Base-by-base conservation (phyloP, 345 rosid species). In the Gossypium longicalyx region DNA sequence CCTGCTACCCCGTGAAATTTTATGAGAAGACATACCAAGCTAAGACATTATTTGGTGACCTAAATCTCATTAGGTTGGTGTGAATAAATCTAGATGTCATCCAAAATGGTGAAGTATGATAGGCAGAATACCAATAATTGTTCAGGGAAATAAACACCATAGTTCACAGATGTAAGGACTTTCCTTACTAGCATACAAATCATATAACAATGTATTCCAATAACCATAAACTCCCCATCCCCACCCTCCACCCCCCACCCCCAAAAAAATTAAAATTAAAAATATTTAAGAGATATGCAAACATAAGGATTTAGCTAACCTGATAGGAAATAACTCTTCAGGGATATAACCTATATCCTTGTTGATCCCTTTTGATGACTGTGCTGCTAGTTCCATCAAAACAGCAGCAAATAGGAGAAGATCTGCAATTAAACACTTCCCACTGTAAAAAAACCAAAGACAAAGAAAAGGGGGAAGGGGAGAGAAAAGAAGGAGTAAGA, bases 371-470 rank as follows among this genome's bases (percentile, higher is more conserved):
- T 90, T 90, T 16, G 98, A 86, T 44, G 89, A 80, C 74, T 85
- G 97, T 52, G 98, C 94, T 76, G 98, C 98, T 77, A 94, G 84
- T 78, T 92, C 97, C 98, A 94, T 85, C 74, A 94, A 82, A 51
- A 92, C 45, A 72, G 97, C 93, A 80, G 98, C 91, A 86, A 94
- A 82, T 27, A 94, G 79, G 82, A 94, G 93, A 29, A 94, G 78
- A 85, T 81, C 97, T 92, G 88, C 77, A 80, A 58, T 49, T 53
- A 75, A 77, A 71, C 64, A 70, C 41, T 34, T 34, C 41, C 7
- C 41, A 34, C 7, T 5, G 7, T 34, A 34, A 34, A 34, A 34
- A 34, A 34, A 34, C 41, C 41, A 34, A 34, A 34, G 41, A 34
- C 41, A 34, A 1, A 4, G 41, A 27, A 20, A 56, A 2, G 58